Base-by-base conservation (phyloP, 2,329 filamentous ascomycete genomes). In the Talaromyces piceae region DNA sequence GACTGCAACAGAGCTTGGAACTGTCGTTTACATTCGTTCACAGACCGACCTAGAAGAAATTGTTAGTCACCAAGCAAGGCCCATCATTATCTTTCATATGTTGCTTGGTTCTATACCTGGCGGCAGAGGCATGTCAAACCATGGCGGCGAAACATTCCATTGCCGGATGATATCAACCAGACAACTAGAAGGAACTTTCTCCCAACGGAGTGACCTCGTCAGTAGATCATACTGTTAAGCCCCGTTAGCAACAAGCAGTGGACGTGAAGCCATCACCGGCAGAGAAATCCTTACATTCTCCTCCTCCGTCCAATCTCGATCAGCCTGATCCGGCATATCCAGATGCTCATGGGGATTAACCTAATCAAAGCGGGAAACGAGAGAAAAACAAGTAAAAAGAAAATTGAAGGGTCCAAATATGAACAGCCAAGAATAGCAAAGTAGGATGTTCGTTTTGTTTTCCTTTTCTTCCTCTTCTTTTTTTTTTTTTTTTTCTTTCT, bases 271-370 rank as follows among this genome's bases (percentile, higher is more conserved):
- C 12, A 46, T 20, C 12, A 44, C 31, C 25, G 22, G 30, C 44
- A 3, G 26, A 47, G 11, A 20, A 41, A n/a, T 22, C 18, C 45
- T 52, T 71, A 72, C 70, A 69, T 69, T 73, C 66, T 73, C 70
- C 62, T 72, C 69, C 62, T 73, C 70, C 28, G 67, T 66, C 70
- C 70, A 73, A 63, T 64, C 64, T 58, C 61, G 67, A 58, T 72
- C 70, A 52, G 63, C 57, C 68, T 59, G 62, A 64, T 65, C 67
- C 64, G 70, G 72, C 70, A 73, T 73, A 60, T 70, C 67, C 68
- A 62, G 59, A 47, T 52, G 56, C 62, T 60, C 67, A 69, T 70
- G 61, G 61, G 64, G 20, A 54, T 45, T 23, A 60, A 56, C 60
- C 25, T 54, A 51, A n/a, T 22, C 27, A 33, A 39, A 5, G 18